Base-by-base conservation (phyloP, 257 asterid species). In the Solanum sitiens region DNA sequence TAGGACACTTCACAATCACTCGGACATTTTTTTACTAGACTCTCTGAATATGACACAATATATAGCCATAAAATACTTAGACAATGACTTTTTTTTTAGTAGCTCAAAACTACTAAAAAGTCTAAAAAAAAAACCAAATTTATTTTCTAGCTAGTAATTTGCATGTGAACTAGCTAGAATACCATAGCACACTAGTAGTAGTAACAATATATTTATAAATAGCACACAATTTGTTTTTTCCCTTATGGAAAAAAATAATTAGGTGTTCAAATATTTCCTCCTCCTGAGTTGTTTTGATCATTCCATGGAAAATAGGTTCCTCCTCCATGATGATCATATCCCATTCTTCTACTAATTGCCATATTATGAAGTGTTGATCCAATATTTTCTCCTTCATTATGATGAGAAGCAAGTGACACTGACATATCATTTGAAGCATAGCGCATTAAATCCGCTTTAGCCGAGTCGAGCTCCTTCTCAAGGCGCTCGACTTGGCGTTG, bases 401-500 rank as follows among this genome's bases (percentile, higher is more conserved):
- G 84, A 25, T 15, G 23, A 50, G 23, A 15, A 16, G 30, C 30
- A 27, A 27, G 30, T 27, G 30, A 27, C 30, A 27, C 30, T 27
- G 65, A 56, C 25, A 20, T 10, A 56, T 56, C 65, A 56, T 56
- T 56, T 6, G 65, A 0, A 56, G 93, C 67, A 3, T 56, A 92
- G 30, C 92, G 93, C 27, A 90, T 88, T 61, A 92, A 65, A 27
- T 92, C 92, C 0, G 93, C 88, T 37, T 90, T 91, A 0, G 92
- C 92, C 0, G 90, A 86, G 12, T 91, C 91, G 3, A 91, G 93
- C 85, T 91, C 93, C 85, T 91, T 91, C 20, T 91, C 91, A 11
- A 91, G 93, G 85, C 90, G 77, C 61, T 89, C 92, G 21, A 90
- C 94, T 1, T 92, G 93, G 53, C 89, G 71, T 72, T 92, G 93